Base-by-base conservation (phyloP, 805 yeast species). In the Brettanomyces sp. region DNA sequence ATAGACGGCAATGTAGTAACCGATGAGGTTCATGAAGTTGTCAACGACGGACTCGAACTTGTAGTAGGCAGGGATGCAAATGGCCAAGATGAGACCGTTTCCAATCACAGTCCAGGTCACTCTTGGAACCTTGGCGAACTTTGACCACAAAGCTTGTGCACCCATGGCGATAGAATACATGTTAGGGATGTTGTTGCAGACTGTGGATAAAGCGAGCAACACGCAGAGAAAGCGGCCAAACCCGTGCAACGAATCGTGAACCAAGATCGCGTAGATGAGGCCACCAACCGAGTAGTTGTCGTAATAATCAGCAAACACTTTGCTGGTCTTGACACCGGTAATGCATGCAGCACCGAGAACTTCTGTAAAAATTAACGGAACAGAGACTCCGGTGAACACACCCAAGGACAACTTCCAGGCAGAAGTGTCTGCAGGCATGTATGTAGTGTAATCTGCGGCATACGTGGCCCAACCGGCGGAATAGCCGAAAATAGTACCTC, bases 391-490 rank as follows among this genome's bases (percentile, higher is more conserved):
- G 39, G 65, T 51, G 49, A 77, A 63, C 47, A 89, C 78, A 52
- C 80, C 74, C 46, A 75, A 62, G 69, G 87, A 88, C 46, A 87
- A 71, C 59, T 70, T 80, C 59, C 54, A 52, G 39, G 77, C 68
- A 64, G 74, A 76, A 52, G 82, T 78, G 57, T 76, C 73, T 56
- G 75, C 70, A 53, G 84, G 86, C 76, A 85, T 87, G 69, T 87
- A 90, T 39, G 83, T 88, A 43, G 95, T 87, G 68, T 89, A 90
- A 68, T 89, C 97, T 44, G 95, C 79, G 25, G 96, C 93, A 56
- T 82, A 87, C 18, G 96, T 82, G 47, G 95, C 79, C 97, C 97
- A 89, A 51, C 96, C 96, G 45, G 95, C 77, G 43, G 95, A 95
- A 59, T 82, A 89, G 52, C 96, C 96, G 56, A 77, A 89, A 52